Base-by-base conservation (phyloP, 2,329 filamentous ascomycete species). In the Ophidiomyces ophidiicola region DNA sequence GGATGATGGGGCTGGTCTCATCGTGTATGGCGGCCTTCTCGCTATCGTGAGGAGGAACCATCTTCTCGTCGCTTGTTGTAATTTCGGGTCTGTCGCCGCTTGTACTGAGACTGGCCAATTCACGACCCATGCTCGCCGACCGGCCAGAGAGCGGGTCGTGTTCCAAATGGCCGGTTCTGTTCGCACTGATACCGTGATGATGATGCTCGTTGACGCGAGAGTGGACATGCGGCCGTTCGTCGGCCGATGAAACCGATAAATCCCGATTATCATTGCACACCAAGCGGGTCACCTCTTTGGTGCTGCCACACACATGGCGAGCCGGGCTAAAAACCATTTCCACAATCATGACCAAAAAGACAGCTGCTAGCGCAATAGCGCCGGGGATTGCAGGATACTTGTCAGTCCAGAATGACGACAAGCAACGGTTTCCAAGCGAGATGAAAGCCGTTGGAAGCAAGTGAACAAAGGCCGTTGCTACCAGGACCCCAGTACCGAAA, bases 381-480 rank as follows among this genome's bases (percentile, higher is more conserved):
- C 66, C 66, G 1, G 66, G 61, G 57, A 68, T 67, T 5, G 65
- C 62, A 6, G 62, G 60, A 44, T 67, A 69, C 33, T 63, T 55
- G 1, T 57, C 50, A 20, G 58, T 66, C 62, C 65, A 67, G 47
- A 68, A 67, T 17, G 50, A 44, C 1, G 63, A 60, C 15, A 68
- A 53, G 51, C 79, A 82, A 30, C 78, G 78, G 46, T 81, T 73
- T 47, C 71, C 79, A 14, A 81, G 64, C 28, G 76, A 78, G 43
- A 68, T 58, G 50, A 82, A 82, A 1, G 79, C 78, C 18, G 74
- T 82, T 39, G 75, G 78, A 3, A 80, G 69, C 8, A 81, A 67
- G 61, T 88, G 82, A 18, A 88, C 82, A 53, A 90, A 90, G 40
- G 83, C 82, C 1, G 83, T 90, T 7, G 84, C 82, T 45, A 90